Evolutionary conservation across 768 basidiomycete species (phyloP), one percentile per base, ranked within the genome.

Genomic region (Hortiboletus campestris): DNA sequence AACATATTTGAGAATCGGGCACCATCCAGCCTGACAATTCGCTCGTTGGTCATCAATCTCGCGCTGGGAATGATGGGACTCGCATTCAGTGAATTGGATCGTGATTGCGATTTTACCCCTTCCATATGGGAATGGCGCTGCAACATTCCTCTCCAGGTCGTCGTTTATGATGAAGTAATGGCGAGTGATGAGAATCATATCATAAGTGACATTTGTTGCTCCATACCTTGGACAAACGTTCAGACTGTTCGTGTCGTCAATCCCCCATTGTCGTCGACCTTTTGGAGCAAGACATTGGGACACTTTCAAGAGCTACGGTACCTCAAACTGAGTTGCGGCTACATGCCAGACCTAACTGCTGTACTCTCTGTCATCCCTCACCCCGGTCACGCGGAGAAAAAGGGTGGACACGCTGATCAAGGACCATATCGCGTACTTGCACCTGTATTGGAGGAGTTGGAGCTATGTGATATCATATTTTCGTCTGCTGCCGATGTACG

Each of bases 201-300:
- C 17, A 50, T 22, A 16, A 11, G 38, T n/a, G 17, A 6, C 11
- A 20, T 58, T 4, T 60, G 41, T 44, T 35, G 51, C 35, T 46
- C 28, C 20, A 14, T 53, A 0, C 38, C 58, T 12, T 22, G 49
- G n/a, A n/a, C 38, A 2, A 14, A 53, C 11, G 6, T 63, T 14
- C 38, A 46, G 17, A 51, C 17, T 20, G 22, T 54, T 11, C 46
- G 40, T 3, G 14, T 43, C 20, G 0, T 22, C 16, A 0, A 2
- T 4, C 42, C 41, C 32, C 22, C 11, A 1, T 13, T 7, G 22
- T 28, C 42, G 0, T 7, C 5, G 40, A 19, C 12, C 4, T 39
- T 55, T 31, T 61, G 52, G 59, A 51, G 22, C 20, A 25, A 40
- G 12, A 36, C 17, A 2, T 35, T 59, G 5, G 44, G 40, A 6